Evolutionary conservation across 2,329 filamentous ascomycete species (phyloP).

Genomic region (Lachnellula suecica): DNA sequence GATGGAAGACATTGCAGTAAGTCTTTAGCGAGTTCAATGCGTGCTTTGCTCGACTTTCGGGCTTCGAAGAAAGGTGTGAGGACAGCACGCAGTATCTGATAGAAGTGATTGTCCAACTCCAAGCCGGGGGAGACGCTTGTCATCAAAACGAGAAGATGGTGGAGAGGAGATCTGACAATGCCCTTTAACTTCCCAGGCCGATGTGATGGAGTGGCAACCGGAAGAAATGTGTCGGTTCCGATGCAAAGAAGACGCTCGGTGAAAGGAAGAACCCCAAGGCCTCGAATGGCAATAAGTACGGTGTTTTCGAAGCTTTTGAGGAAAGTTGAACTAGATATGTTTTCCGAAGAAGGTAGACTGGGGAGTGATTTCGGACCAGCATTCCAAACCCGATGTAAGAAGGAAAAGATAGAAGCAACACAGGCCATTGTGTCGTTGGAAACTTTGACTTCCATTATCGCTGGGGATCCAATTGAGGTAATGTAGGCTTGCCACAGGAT

Average conservation of each 20-base stretch:
- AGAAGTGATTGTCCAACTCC: constrained; percentile 24
- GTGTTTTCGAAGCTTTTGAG: constrained; percentile 54
- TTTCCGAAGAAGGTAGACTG: constrained; percentile 25
- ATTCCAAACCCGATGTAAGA: constrained; percentile 71
- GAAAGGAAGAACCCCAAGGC: constrained; percentile 59
- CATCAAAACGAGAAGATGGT: constrained; percentile 65
- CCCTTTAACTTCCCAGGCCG: constrained; percentile 49
- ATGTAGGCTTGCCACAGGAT: constrained; percentile 63
- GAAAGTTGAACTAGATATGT: constrained; percentile 42
- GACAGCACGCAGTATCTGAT: constrained; percentile 42
- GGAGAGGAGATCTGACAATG: constrained; percentile 57
- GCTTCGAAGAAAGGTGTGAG: constrained; percentile 58
- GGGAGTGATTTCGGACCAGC: constrained; percentile 39
- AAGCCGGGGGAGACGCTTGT: constrained; percentile 20
- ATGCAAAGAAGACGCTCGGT: constrained; percentile 59
- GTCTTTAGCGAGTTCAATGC: constrained; percentile 37
- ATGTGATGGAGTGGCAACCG: constrained; percentile 63
- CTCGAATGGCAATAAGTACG: constrained; percentile 47
- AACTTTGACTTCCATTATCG: constrained; percentile 85
- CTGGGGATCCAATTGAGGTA: constrained; percentile 63
- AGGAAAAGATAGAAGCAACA: constrained; percentile 67
- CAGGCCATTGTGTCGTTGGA: constrained; percentile 81
- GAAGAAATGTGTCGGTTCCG: constrained; percentile 56
- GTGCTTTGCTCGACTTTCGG: constrained; percentile 34
- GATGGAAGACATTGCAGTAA: constrained; percentile 24